These are phyloP conservation scores for Hymenoscyphus albidus DNA, from an alignment of 2,329 filamentous ascomycete species.

Conservation along the genomic window DNA sequence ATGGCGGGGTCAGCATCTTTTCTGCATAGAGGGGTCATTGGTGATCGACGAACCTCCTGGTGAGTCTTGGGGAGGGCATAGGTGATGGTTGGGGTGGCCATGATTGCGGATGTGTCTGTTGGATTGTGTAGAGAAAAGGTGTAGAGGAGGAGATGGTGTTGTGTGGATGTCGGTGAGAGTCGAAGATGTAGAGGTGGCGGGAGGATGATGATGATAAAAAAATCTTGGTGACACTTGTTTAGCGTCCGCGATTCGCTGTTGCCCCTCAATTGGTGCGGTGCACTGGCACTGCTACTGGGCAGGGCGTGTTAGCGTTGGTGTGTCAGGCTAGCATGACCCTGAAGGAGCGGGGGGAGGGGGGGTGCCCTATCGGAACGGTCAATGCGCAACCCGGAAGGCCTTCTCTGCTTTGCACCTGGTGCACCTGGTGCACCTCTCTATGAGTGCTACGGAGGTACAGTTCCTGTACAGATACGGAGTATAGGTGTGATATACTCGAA, in stretches of 20 bases:
- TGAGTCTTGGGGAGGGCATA: constrained; percentile 65
- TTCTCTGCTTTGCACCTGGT: background rate
- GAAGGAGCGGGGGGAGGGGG: background rate
- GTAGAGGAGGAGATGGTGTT: background rate
- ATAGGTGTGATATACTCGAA: too few species aligned
- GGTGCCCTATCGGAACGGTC: background rate
- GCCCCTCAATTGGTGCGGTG: background rate
- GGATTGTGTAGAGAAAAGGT: constrained; percentile 6
- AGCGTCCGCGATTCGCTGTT: background rate
- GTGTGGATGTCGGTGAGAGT: background rate
- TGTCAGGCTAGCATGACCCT: background rate
- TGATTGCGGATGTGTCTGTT: constrained; percentile 15
- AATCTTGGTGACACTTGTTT: background rate
- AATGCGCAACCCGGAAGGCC: background rate
- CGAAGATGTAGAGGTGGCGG: too few species aligned
- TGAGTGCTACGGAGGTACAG: too few species aligned
- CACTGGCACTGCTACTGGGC: background rate
- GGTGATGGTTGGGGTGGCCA: constrained; percentile 22
- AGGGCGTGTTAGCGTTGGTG: background rate
- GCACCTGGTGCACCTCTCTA: background rate
- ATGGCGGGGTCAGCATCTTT: constrained; percentile 36
- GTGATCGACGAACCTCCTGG: constrained; percentile 52
- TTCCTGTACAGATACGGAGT: too few species aligned
- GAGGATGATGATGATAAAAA: background rate
- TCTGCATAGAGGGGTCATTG: constrained; percentile 10